These are phyloP conservation scores for Hygrophorus pudorinus DNA, from an alignment of 768 basidiomycete species.

Conservation along the genomic window DNA sequence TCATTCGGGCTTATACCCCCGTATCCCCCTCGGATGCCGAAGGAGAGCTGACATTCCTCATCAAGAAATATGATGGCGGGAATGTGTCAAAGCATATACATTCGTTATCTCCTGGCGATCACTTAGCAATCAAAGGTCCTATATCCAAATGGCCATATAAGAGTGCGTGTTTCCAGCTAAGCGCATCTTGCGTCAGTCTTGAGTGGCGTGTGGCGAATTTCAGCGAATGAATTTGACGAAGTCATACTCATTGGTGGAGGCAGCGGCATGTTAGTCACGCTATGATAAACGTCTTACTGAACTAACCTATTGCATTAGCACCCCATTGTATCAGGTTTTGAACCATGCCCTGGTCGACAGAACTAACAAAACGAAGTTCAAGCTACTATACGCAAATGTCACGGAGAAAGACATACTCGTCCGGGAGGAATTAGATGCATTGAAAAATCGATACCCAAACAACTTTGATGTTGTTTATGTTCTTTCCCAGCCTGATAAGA, in stretches of 20 bases:
- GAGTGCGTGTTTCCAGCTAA: slow-evolving; percentile 28
- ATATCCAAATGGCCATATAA: slow-evolving; percentile 83
- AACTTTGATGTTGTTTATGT: slow-evolving; percentile 79
- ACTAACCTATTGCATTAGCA: slow-evolving; percentile 30
- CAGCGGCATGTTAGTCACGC: slow-evolving; percentile 66
- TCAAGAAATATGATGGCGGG: slow-evolving; percentile 82
- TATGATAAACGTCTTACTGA: not conserved
- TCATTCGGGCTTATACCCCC: slow-evolving; percentile 90
- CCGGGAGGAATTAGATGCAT: slow-evolving; percentile 61
- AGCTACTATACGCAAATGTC: slow-evolving; percentile 84
- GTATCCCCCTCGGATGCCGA: slow-evolving; percentile 66
- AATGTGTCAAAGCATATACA: slow-evolving; percentile 81
- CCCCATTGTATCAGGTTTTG: slow-evolving; percentile 78
- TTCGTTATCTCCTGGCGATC: slow-evolving; percentile 70
- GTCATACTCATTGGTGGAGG: slow-evolving; percentile 91
- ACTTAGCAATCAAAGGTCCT: slow-evolving; percentile 83
- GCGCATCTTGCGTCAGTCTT: not conserved
- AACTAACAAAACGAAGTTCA: slow-evolving; percentile 89
- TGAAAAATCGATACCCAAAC: slow-evolving; percentile 59
- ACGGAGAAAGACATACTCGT: slow-evolving; percentile 87
- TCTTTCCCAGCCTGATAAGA: slow-evolving; percentile 60
- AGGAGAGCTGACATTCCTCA: slow-evolving; percentile 69
- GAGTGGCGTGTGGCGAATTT: slow-evolving; percentile 2
- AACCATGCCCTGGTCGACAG: slow-evolving; percentile 62
- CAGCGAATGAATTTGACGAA: slow-evolving; percentile 77